These are phyloP conservation scores for Salix suchowensis DNA, from an alignment of 345 rosid genomes.

Conservation along the genomic window DNA sequence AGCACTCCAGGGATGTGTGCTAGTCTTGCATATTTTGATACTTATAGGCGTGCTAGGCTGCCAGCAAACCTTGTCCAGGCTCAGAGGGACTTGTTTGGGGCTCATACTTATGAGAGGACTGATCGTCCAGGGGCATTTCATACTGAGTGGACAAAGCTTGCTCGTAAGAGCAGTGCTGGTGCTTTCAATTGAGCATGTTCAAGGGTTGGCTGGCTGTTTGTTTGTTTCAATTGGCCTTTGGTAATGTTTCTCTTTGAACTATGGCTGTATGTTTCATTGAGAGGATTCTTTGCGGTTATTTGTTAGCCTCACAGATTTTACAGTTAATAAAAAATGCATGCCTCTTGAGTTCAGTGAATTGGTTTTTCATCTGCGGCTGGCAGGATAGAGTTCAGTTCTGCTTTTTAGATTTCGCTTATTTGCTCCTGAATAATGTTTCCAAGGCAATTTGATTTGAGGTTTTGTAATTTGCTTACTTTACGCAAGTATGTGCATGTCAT, in stretches of 20 bases:
- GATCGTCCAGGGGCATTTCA: constrained; percentile 81
- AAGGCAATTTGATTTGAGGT: not conserved
- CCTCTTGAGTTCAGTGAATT: constrained; percentile 18
- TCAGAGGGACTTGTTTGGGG: constrained; percentile 96
- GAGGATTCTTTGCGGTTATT: constrained; percentile 16
- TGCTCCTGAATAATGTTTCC: not conserved
- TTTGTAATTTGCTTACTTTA: not conserved
- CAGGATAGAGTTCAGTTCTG: not conserved
- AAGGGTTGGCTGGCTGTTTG: constrained; percentile 2
- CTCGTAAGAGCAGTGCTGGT: constrained; percentile 45
- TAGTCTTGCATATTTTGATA: constrained; percentile 88
- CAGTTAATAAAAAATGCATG: constrained; percentile 47
- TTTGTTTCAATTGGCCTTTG: constrained; percentile 22
- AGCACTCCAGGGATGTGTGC: constrained; percentile 98
- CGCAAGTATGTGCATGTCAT: not conserved
- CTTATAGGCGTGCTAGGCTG: constrained; percentile 84
- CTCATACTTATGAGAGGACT: constrained; percentile 88
- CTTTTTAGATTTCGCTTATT: not conserved
- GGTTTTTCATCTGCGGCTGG: not conserved
- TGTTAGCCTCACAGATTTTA: constrained; percentile 24
- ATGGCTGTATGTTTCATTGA: constrained; percentile 11
- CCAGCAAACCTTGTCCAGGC: constrained; percentile 95
- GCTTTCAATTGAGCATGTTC: constrained; percentile 46
- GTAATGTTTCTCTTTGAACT: constrained; percentile 20
- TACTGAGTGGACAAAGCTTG: constrained; percentile 88